phyloP scores from a whole-genome alignment of 331 rosid species.

The Quercus tomentella region DNA sequence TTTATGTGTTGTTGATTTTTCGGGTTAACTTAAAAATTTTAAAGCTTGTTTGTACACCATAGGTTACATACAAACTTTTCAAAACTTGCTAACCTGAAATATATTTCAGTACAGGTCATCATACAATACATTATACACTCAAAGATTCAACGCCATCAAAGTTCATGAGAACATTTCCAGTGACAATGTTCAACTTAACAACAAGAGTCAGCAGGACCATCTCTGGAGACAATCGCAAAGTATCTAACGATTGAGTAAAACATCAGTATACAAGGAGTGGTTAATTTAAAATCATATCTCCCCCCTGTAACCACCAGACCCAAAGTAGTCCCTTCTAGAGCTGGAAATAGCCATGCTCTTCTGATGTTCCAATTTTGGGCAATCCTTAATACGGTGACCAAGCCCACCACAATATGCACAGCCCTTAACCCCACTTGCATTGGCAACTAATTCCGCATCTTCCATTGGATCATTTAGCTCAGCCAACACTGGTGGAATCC shows the following conservation, averaged over 20 bases:
- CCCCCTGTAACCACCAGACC: constrained; percentile 87
- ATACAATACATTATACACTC: not conserved
- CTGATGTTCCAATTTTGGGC: constrained; percentile 88
- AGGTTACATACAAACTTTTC: not conserved
- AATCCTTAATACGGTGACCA: constrained; percentile 81
- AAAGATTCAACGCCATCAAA: not conserved
- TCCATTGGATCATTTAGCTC: constrained; percentile 93
- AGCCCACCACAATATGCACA: constrained; percentile 93
- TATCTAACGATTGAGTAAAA: not conserved
- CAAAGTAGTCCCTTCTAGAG: constrained; percentile 77
- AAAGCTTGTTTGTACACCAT: too few relatives aligned
- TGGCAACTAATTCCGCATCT: constrained; percentile 58
- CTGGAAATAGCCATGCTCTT: constrained; percentile 70
- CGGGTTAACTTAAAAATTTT: too few relatives aligned
- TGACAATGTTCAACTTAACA: not conserved
- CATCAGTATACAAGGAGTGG: not conserved
- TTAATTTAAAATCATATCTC: constrained; percentile 41
- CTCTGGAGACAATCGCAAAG: not conserved
- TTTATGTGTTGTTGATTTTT: too few relatives aligned
- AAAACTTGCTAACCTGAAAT: not conserved
- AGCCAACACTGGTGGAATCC: constrained; percentile 90
- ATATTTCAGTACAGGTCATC: not conserved
- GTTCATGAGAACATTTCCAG: not conserved
- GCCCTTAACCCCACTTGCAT: constrained; percentile 76
- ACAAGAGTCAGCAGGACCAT: not conserved